Percentiles rank a stretch among this genome's conserved stretches.
Conservation (phyloP, 306 rosid species). For the Abrus precatorius region DNA sequence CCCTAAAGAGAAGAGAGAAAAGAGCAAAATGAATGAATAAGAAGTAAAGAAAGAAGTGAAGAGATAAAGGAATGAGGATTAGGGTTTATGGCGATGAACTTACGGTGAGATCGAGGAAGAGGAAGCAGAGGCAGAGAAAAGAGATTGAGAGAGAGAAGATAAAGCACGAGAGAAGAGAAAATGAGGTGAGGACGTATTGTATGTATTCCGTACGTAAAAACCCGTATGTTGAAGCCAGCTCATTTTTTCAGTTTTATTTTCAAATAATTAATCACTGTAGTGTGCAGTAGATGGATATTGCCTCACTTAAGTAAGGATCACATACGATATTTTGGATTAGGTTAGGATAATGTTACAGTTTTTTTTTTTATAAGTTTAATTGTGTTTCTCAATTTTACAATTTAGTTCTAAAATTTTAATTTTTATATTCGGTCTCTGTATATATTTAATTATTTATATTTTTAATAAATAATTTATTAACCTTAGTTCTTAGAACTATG, state of each 20-base stretch:
- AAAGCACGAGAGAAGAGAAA: constrained; percentile 41
- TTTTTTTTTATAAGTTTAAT: no score
- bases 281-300: no score
- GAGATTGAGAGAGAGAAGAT: constrained; percentile 41
- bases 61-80: neutral
- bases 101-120: constrained; percentile 44
- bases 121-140: constrained; percentile 36
- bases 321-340: no score
- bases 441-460: no score
- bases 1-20: constrained; percentile 30
- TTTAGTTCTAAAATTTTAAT: no score
- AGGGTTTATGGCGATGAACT: constrained; percentile 35
- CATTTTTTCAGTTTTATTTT: neutral
- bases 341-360: no score
- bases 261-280: neutral
- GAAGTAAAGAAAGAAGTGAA: constrained; percentile 1
- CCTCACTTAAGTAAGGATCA: no score
- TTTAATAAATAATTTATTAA: no score
- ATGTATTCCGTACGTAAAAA: neutral
- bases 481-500: no score
- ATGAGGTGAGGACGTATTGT: neutral
- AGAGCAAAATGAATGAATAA: neutral
- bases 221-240: neutral
- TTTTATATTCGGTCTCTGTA: no score
- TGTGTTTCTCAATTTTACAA: no score